These are phyloP conservation scores for Peronospora destructor DNA, from an alignment of 352 stramenopile species.

Conservation along the genomic window DNA sequence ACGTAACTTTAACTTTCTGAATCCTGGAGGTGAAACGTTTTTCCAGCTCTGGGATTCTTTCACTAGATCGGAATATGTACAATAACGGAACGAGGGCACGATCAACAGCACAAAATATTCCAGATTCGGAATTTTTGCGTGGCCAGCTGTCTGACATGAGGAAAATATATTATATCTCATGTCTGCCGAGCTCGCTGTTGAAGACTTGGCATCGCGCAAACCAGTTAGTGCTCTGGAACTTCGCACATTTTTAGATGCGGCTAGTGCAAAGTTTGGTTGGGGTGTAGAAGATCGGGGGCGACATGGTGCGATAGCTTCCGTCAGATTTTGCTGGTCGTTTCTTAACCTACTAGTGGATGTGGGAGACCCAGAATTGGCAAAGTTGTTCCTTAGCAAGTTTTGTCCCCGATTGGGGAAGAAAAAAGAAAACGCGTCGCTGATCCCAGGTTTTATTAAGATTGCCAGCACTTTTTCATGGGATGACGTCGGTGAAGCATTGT, in stretches of 20 bases:
- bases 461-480: too few species aligned
- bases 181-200: neutral
- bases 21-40: conserved; percentile 14
- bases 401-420: neutral
- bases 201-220: neutral
- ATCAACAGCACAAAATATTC: conserved; percentile 14
- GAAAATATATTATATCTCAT: neutral
- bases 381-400: conserved; percentile 10
- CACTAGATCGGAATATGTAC: conserved; percentile 1
- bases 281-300: too few species aligned
- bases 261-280: conserved; percentile 1
- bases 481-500: too few species aligned
- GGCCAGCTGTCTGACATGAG: neutral
- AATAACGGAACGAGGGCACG: conserved; percentile 17
- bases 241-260: conserved; percentile 1
- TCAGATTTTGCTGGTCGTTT: conserved; percentile 9
- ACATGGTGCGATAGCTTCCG: neutral
- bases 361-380: conserved; percentile 7
- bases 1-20: conserved; percentile 17
- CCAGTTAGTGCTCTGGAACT: neutral
- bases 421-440: neutral
- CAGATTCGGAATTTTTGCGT: conserved; percentile 19
- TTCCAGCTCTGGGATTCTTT: conserved; percentile 8
- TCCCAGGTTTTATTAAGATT: too few species aligned
- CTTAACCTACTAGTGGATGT: conserved; percentile 10